Conservation (phyloP, 495 filamentous ascomycete genomes). For the Penicillium riverlandense region DNA sequence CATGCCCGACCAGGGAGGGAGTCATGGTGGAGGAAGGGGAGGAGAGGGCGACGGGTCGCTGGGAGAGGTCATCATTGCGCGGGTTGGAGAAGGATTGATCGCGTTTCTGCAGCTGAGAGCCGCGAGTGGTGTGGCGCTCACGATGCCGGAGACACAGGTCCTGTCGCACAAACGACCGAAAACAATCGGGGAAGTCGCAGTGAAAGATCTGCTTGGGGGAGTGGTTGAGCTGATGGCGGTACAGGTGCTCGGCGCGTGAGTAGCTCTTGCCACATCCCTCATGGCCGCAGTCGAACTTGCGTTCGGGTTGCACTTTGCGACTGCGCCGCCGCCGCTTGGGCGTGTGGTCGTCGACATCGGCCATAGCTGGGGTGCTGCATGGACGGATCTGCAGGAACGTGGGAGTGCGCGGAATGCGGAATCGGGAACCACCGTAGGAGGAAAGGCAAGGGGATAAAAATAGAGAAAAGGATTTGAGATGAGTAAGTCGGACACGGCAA, state of each 20-base stretch:
- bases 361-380: slow-evolving; percentile 22
- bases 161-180: slow-evolving; percentile 86
- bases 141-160: slow-evolving; percentile 90
- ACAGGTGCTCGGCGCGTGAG: slow-evolving; percentile 93
- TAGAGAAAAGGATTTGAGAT: background rate
- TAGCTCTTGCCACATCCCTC: slow-evolving; percentile 93
- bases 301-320: slow-evolving; percentile 75
- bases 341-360: slow-evolving; percentile 17
- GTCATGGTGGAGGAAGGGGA: too few relatives aligned
- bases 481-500: too few relatives aligned
- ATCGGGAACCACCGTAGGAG: background rate
- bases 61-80: slow-evolving; percentile 10
- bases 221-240: slow-evolving; percentile 93
- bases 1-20: background rate
- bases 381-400: slow-evolving; percentile 2
- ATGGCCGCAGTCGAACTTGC: slow-evolving; percentile 88
- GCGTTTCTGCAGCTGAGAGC: slow-evolving; percentile 88
- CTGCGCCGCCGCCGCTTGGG: slow-evolving; percentile 23
- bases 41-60: slow-evolving; percentile 13
- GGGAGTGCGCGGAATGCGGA: slow-evolving; percentile 9
- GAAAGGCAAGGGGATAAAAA: background rate
- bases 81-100: slow-evolving; percentile 47
- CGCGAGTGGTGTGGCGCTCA: slow-evolving; percentile 92
- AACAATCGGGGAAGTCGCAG: slow-evolving; percentile 90
- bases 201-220: slow-evolving; percentile 89